Base-by-base conservation (phyloP, 2,329 filamentous ascomycete genomes). In the Sordariomycetes sp. region DNA sequence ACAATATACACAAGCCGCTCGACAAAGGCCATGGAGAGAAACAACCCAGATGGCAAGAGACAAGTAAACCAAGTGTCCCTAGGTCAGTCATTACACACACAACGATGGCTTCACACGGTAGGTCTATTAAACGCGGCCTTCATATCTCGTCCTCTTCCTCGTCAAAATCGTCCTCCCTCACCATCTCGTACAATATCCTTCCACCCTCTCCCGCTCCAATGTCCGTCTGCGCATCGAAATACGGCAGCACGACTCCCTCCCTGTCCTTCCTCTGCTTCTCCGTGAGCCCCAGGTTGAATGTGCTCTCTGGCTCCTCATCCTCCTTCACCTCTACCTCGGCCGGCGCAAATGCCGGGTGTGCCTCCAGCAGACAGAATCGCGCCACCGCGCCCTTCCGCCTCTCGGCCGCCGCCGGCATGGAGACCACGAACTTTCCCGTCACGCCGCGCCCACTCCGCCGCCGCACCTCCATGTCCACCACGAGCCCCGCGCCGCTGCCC, bases 161-260 rank as follows among this genome's bases (percentile, higher is more conserved):
- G 65, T 96, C 92, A 73, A 97, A 97, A 69, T 97, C 91, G 71
- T 99, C 94, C 74, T 97, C 94, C 62, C 85, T 82, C 1, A 92
- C 93, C 89, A 97, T 96, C 65, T 97, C 93, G 70, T 99, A 99
- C 66, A 99, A 69, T 63, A 99, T 99, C 61, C 93, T 81, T 0
- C 94, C 94, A 4, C 94, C 93, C 66, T 96, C 90, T 0, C 92
- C 92, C 0, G 83, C 80, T 1, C 85, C 87, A 56, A 85, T 80
- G 54, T 87, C 87, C 57, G 85, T 89, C 78, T 99, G 94, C 25
- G 94, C 94, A 75, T 99, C 94, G 72, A 95, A 97, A 70, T 99
- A 97, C 18, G 94, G 94, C 70, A 97, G 70, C 48, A 97, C 89
- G 10, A 99, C 89, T 0, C 88, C 89, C 66, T 97, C 93, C 28